These are phyloP conservation scores for Kandelia obovata DNA, from an alignment of 345 rosid species.

Conservation along the genomic window DNA sequence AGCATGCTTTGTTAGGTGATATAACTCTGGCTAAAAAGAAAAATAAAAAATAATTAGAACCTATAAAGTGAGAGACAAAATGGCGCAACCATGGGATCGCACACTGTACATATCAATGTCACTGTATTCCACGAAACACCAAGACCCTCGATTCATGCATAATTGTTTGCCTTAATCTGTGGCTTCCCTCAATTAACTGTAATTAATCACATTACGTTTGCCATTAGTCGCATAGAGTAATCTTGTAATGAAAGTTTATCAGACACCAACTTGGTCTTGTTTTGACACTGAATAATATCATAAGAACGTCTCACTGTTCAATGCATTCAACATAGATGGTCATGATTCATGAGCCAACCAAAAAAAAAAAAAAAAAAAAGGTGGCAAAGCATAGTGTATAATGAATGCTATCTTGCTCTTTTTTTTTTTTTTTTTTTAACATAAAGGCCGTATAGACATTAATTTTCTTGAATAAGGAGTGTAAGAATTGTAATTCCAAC, in stretches of 20 bases:
- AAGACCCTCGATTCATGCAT: constrained; percentile 11
- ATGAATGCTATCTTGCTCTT: constrained; percentile 17
- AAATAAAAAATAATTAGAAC: not conserved
- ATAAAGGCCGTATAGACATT: not conserved
- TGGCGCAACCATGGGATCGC: not conserved
- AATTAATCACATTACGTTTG: not conserved
- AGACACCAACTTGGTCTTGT: too few relatives aligned
- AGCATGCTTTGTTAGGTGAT: too few relatives aligned
- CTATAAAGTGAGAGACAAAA: not conserved
- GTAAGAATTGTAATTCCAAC: not conserved
- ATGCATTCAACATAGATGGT: not conserved
- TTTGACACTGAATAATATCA: not conserved
- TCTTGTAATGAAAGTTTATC: too few relatives aligned
- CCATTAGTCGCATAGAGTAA: not conserved
- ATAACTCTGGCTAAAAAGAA: not conserved
- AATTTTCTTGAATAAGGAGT: not conserved
- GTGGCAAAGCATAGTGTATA: not conserved
- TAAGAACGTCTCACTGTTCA: not conserved
- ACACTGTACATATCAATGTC: too few relatives aligned
- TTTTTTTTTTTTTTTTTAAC: not conserved
- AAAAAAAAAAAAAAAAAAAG: not conserved
- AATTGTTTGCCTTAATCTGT: not conserved
- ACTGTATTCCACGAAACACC: constrained; percentile 2
- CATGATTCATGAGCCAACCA: not conserved
- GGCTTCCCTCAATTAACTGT: not conserved